Percentiles rank a stretch among this genome's conserved stretches.
These are phyloP conservation scores for Gaillardinia entomophila DNA, from an alignment of 805 yeast species.

Conservation along the genomic window DNA sequence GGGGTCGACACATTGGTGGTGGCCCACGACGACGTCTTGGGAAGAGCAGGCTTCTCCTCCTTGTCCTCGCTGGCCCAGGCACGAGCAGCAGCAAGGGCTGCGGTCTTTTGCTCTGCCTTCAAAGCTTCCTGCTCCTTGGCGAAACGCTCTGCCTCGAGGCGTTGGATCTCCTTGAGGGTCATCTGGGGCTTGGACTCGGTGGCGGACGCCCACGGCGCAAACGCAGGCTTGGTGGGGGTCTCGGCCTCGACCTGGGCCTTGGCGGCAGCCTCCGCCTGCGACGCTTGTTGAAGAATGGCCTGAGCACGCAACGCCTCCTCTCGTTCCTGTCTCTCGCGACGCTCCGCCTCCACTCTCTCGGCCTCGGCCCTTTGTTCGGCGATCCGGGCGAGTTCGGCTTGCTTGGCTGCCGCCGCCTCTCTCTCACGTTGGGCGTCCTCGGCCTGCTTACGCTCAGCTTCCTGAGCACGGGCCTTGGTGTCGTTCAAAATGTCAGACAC, in stretches of 20 bases:
- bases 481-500: conserved; percentile 35
- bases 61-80: conserved; percentile 18
- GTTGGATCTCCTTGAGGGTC: conserved; percentile 48
- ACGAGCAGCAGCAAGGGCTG: conserved; percentile 11
- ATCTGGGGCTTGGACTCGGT: conserved; percentile 29
- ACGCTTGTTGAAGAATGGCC: not conserved
- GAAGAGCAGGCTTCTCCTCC: conserved; percentile 22
- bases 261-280: conserved; percentile 11
- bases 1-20: conserved; percentile 14
- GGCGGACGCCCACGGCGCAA: conserved; percentile 54
- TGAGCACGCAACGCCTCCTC: too few relatives aligned
- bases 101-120: conserved; percentile 18
- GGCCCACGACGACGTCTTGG: conserved; percentile 43
- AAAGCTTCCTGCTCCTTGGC: conserved; percentile 33
- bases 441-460: too few relatives aligned
- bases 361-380: too few relatives aligned
- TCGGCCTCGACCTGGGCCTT: conserved; percentile 1
- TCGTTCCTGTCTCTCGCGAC: too few relatives aligned
- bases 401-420: not conserved
- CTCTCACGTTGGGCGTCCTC: not conserved
- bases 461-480: conserved; percentile 10
- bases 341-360: too few relatives aligned
- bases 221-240: conserved; percentile 1
- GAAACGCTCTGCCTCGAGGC: conserved; percentile 40
- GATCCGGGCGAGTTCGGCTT: not conserved